A percentile compares a stretch with the other conserved stretches of the same genome.
phyloP scores from a whole-genome alignment of 2,329 filamentous ascomycete genomes.

The Phaeosphaeria sp. region DNA sequence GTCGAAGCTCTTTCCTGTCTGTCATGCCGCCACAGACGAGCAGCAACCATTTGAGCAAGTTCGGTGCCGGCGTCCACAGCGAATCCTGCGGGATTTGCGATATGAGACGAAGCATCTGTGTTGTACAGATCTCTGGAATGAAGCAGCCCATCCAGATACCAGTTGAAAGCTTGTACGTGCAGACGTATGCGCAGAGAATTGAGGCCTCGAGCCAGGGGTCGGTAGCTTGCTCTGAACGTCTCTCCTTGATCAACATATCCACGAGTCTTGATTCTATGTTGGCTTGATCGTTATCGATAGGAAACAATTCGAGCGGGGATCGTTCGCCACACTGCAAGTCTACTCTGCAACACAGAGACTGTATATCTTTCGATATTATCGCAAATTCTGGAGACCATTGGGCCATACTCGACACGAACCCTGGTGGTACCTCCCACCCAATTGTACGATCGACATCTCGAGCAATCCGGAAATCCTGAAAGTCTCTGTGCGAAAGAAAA shows the following conservation, averaged over 20 bases:
- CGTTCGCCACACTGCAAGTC: slow-evolving; percentile 8
- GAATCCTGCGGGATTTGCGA: slow-evolving; percentile 4
- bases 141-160: slow-evolving; percentile 26
- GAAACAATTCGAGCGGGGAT: slow-evolving; percentile 7
- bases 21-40: slow-evolving; percentile 19
- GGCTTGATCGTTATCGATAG: slow-evolving; percentile 20
- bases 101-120: slow-evolving; percentile 14
- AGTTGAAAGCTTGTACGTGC: slow-evolving; percentile 24
- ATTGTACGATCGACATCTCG: not conserved
- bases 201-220: slow-evolving; percentile 17
- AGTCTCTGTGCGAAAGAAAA: slow-evolving; percentile 17
- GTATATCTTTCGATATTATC: slow-evolving; percentile 17
- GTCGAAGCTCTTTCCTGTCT: slow-evolving; percentile 2
- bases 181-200: slow-evolving; percentile 18
- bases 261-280: slow-evolving; percentile 20
- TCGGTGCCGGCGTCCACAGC: not conserved
- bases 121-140: slow-evolving; percentile 11
- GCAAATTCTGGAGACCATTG: slow-evolving; percentile 5
- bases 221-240: not conserved
- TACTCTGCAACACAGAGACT: slow-evolving; percentile 12
- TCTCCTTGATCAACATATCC: slow-evolving; percentile 11
- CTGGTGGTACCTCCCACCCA: slow-evolving; percentile 4
- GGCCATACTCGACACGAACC: slow-evolving; percentile 6
- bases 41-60: slow-evolving; percentile 20
- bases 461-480: slow-evolving; percentile 5